Base-by-base conservation (phyloP, 345 rosid genomes). In the Euclidium syriacum region DNA sequence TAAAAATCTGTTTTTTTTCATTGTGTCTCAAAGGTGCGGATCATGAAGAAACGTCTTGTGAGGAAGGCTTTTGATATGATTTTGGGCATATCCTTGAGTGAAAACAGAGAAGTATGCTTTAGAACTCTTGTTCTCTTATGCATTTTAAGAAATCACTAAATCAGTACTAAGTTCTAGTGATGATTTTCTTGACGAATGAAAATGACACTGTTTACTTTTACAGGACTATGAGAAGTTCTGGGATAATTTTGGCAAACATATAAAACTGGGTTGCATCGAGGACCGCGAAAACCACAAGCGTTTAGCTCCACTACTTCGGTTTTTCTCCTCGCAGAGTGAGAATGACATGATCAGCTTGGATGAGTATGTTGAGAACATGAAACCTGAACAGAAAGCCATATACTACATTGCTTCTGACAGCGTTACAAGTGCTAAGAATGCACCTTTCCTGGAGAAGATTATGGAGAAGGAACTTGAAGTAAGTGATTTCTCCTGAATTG, bases 231-330 rank as follows among this genome's bases (percentile, higher is more conserved):
- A 87, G 73, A 85, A 75, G 58, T 94, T 90, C 68, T 94, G 97
- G 99, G 97, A 94, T 4, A 87, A 85, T 73, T 94, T 64, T 68
- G 96, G 99, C 53, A 94, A 90, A 76, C 66, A 80, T 58, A 34
- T 94, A 76, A 94, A 94, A 78, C 35, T 94, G 58, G 99, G 99
- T 5, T 94, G 99, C 79, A 74, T 94, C 29, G 99, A 94, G 62
- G 99, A 94, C 67, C 95, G 95, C 15, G 99, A 94, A 55, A 94
- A 94, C 72, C 97, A 94, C 73, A 94, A 94, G 85, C 84, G 95
- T n/a, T 47, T 94, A 73, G 99, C 92, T 32, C 99, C 99, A 25
- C 72, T 94, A 77, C 85, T 94, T 51, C 82, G 97, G 35, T 90
- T 87, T 67, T 94, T 87, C 82, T 94, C 99, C 52, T 94, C 99